phyloP scores from a whole-genome alignment of 441 rosid genomes.

The Pelargonium fulgidum region DNA sequence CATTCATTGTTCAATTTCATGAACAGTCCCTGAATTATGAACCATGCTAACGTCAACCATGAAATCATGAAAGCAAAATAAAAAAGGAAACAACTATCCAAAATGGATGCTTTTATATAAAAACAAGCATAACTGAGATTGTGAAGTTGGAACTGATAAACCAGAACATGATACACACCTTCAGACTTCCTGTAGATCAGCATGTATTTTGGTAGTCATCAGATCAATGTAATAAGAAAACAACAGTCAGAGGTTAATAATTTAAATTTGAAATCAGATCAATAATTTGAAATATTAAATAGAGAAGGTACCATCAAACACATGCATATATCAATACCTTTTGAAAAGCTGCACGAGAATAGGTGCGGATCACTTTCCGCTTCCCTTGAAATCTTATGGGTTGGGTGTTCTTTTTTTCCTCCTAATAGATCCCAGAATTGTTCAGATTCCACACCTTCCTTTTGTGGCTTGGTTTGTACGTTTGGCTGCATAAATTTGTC shows the following conservation, averaged over 20 bases:
- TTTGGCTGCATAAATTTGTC: slow-evolving; percentile 58
- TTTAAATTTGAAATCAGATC: slow-evolving; percentile 4
- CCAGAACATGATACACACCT: slow-evolving; percentile 38
- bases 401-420: slow-evolving; percentile 77
- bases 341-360: slow-evolving; percentile 66
- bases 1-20: too few species aligned
- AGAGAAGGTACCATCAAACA: slow-evolving; percentile 11
- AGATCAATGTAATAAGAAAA: slow-evolving; percentile 25
- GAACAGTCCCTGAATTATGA: neutral
- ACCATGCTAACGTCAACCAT: neutral
- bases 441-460: slow-evolving; percentile 90
- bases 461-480: slow-evolving; percentile 65
- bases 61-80: neutral
- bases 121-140: slow-evolving; percentile 10
- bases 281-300: slow-evolving; percentile 13
- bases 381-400: slow-evolving; percentile 61
- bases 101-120: neutral
- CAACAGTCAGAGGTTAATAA: slow-evolving; percentile 12
- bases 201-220: slow-evolving; percentile 21
- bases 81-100: neutral
- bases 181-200: slow-evolving; percentile 57
- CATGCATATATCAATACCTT: slow-evolving; percentile 37
- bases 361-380: slow-evolving; percentile 91
- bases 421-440: slow-evolving; percentile 88
- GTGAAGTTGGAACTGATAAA: slow-evolving; percentile 11